These are phyloP conservation scores for Yarrowia bubula DNA, from an alignment of 805 yeast genomes.

Conservation along the genomic window DNA sequence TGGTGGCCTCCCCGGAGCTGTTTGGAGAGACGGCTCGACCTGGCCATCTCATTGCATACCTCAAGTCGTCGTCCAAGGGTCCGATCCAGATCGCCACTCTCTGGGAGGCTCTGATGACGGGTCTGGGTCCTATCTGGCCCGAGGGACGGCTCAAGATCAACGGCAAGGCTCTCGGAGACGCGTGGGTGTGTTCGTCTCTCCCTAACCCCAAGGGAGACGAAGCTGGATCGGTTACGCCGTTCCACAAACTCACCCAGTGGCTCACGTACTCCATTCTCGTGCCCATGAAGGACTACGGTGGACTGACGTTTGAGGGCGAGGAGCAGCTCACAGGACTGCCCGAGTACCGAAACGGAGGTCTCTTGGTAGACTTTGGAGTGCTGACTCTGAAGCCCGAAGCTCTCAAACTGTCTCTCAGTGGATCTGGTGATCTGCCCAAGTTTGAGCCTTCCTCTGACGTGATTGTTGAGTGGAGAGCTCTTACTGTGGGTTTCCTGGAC, in stretches of 20 bases:
- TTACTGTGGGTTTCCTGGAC: conserved; percentile 58
- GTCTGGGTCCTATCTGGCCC: conserved; percentile 61
- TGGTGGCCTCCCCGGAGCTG: conserved; percentile 42
- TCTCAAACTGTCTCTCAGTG: conserved; percentile 30
- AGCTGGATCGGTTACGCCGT: conserved; percentile 50
- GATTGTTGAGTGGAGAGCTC: conserved; percentile 67
- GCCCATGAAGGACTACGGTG: conserved; percentile 49
- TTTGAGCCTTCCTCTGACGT: conserved; percentile 56
- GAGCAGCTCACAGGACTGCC: conserved; percentile 55
- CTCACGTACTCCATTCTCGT: conserved; percentile 57
- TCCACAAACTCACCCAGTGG: conserved; percentile 69
- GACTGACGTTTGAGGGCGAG: conserved; percentile 44
- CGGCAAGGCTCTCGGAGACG: conserved; percentile 59
- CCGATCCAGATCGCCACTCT: conserved; percentile 44
- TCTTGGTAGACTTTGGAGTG: conserved; percentile 56
- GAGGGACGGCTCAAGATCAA: conserved; percentile 52
- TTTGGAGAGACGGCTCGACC: conserved; percentile 52
- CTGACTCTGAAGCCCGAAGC: conserved; percentile 47
- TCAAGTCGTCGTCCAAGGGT: conserved; percentile 31
- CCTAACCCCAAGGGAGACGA: conserved; percentile 39
- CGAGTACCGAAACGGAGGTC: conserved; percentile 64
- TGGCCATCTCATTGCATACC: conserved; percentile 53
- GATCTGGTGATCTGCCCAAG: conserved; percentile 44
- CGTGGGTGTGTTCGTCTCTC: conserved; percentile 47
- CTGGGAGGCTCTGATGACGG: conserved; percentile 58